A percentile compares a stretch with the other conserved stretches of the same genome.
Conservation (phyloP, 2,329 filamentous ascomycete genomes). For the Ceratocystis eucalypticola region DNA sequence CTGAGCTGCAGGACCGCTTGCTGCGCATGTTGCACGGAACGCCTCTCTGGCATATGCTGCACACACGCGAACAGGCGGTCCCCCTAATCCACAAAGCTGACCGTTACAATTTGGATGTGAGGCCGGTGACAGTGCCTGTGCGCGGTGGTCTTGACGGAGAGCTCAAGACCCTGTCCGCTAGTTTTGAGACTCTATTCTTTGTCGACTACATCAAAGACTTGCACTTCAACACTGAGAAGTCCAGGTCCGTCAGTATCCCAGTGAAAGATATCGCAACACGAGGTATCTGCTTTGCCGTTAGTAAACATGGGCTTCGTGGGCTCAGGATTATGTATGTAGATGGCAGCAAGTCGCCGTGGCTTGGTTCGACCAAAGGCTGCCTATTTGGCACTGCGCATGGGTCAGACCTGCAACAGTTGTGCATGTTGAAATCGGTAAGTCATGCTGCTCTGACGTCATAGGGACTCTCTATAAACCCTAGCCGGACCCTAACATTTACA, state of each 20-base stretch:
- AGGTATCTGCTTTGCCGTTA: slow-evolving; percentile 17
- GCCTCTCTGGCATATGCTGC: slow-evolving; percentile 16
- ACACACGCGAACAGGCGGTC: slow-evolving; percentile 13
- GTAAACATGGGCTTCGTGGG: slow-evolving; percentile 17
- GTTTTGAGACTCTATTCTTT: slow-evolving; percentile 16
- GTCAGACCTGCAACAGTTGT: slow-evolving; percentile 12
- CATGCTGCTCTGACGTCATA: background rate
- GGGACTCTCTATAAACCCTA: background rate
- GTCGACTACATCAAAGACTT: slow-evolving; percentile 18
- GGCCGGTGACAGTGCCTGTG: slow-evolving; percentile 8
- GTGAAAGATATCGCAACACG: slow-evolving; percentile 3
- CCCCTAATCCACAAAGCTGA: slow-evolving; percentile 14
- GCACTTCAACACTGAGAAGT: background rate
- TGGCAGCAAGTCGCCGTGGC: slow-evolving; percentile 14
- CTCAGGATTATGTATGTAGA: slow-evolving; percentile 17
- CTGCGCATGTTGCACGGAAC: slow-evolving; percentile 9
- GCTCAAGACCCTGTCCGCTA: slow-evolving; percentile 8
- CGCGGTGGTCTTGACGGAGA: slow-evolving; percentile 8
- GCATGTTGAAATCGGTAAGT: slow-evolving; percentile 16
- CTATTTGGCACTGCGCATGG: slow-evolving; percentile 16
- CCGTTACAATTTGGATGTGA: slow-evolving; percentile 15
- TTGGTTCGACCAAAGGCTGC: slow-evolving; percentile 16
- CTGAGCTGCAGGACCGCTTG: slow-evolving; percentile 15
- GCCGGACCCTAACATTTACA: background rate
- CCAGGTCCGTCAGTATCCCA: background rate